Evolutionary conservation across 805 yeast genomes (phyloP).

Genomic region (Kodamaea sagamina): DNA sequence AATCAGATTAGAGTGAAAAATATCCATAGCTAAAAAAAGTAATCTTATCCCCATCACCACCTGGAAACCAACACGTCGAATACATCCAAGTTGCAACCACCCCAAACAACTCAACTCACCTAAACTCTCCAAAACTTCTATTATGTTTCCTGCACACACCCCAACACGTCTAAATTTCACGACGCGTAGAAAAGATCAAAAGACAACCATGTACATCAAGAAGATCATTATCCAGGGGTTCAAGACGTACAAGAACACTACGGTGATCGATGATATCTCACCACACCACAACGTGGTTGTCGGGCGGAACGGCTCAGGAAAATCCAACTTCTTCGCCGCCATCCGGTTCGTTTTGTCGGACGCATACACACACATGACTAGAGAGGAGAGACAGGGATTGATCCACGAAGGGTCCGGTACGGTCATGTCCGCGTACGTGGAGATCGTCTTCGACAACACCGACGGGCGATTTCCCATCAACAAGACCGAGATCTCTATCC

Average conservation of each 20-base stretch:
- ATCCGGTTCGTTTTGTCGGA: constrained; percentile 89
- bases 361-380: constrained; percentile 77
- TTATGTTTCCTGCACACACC: neutral
- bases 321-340: constrained; percentile 93
- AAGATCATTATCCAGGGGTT: constrained; percentile 84
- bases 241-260: constrained; percentile 85
- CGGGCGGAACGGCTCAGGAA: constrained; percentile 96
- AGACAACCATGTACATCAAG: constrained; percentile 38
- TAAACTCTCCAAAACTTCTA: too few species aligned
- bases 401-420: constrained; percentile 91
- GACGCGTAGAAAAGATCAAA: constrained; percentile 1
- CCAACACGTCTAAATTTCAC: constrained; percentile 1
- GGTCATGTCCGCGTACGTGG: constrained; percentile 91
- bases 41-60: too few species aligned
- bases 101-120: too few species aligned
- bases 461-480: constrained; percentile 74
- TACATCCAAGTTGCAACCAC: too few species aligned
- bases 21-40: too few species aligned
- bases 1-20: too few species aligned
- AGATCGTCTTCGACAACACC: constrained; percentile 78
- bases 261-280: constrained; percentile 72
- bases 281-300: constrained; percentile 81
- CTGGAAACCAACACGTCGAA: too few species aligned
- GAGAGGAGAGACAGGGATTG: constrained; percentile 83
- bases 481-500: constrained; percentile 65